A percentile compares a stretch with the other conserved stretches of the same genome.
phyloP scores from a whole-genome alignment of 225 moss, liverwort and hornwort genomes.

The Sphagnum tenellum region DNA sequence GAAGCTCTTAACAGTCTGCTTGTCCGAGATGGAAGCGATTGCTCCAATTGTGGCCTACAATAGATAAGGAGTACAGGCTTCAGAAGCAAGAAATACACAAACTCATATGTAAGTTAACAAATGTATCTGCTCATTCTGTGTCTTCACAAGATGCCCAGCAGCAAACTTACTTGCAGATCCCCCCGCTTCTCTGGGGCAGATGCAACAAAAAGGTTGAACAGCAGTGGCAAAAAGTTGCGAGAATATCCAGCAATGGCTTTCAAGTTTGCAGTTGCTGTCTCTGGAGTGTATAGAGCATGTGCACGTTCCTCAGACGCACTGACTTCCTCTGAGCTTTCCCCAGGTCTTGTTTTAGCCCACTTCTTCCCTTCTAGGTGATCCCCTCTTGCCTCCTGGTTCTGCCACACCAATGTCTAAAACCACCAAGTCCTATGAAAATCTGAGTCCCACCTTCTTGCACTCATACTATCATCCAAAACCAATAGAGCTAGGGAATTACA shows the following conservation, averaged over 20 bases:
- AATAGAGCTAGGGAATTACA: neutral
- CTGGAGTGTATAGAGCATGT: constrained; percentile 60
- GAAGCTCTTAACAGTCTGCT: constrained; percentile 75
- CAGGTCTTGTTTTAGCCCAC: constrained; percentile 32
- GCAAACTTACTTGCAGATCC: constrained; percentile 58
- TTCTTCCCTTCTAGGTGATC: constrained; percentile 71
- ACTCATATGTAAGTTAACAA: no score
- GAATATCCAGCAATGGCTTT: constrained; percentile 74
- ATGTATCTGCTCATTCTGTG: no score
- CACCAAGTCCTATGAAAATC: no score
- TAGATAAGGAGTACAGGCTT: no score
- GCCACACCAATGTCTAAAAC: constrained; percentile 55
- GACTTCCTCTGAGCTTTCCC: constrained; percentile 41
- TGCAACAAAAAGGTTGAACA: constrained; percentile 86
- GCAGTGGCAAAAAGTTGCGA: constrained; percentile 80
- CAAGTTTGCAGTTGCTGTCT: constrained; percentile 70
- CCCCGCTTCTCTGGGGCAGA: constrained; percentile 76
- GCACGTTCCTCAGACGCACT: constrained; percentile 57
- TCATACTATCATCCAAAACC: no score
- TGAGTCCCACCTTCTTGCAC: no score
- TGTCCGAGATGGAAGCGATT: constrained; percentile 81
- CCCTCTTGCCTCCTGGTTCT: constrained; percentile 81
- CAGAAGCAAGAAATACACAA: no score
- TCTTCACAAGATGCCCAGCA: no score
- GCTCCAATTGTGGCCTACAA: constrained; percentile 65